Evolutionary conservation across 805 yeast species (phyloP).

Genomic region (Wickerhamomyces rabaulensis): DNA sequence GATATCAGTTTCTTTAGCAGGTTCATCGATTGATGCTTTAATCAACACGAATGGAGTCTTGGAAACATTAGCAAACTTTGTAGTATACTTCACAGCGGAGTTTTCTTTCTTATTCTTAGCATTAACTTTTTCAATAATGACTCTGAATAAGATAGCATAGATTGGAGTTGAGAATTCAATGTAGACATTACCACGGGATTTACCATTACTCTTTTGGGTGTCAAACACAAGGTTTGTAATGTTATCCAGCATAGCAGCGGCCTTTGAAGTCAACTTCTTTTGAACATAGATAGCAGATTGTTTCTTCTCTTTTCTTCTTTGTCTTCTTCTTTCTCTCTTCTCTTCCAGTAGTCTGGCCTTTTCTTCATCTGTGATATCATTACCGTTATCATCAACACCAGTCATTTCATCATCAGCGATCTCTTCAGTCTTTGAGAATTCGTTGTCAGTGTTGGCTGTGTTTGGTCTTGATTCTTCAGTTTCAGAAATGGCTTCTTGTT

Average conservation of each 20-base stretch:
- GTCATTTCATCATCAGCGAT: not conserved
- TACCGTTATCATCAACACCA: not conserved
- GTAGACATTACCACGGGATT: slow-evolving; percentile 15
- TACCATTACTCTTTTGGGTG: slow-evolving; percentile 13
- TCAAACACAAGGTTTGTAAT: slow-evolving; percentile 9
- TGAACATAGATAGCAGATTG: slow-evolving; percentile 3
- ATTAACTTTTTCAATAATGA: slow-evolving; percentile 12
- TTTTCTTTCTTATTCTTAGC: slow-evolving; percentile 5
- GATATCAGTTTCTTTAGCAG: not conserved
- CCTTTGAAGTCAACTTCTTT: slow-evolving; percentile 4
- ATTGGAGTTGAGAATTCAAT: slow-evolving; percentile 10
- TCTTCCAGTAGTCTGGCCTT: not conserved
- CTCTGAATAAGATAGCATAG: slow-evolving; percentile 12
- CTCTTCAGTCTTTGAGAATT: not conserved
- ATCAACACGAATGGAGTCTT: slow-evolving; percentile 11
- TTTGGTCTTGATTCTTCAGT: not conserved
- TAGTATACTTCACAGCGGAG: slow-evolving; percentile 5
- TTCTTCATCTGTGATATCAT: not conserved
- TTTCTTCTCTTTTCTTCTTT: not conserved
- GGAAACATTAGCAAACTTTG: slow-evolving; percentile 13
- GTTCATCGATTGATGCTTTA: slow-evolving; percentile 1
- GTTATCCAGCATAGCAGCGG: slow-evolving; percentile 3
- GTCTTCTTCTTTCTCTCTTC: slow-evolving; percentile 2
- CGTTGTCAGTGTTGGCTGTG: not conserved
- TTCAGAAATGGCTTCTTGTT: not conserved